Percentiles rank a stretch among this genome's conserved stretches.
phyloP scores from a whole-genome alignment of 2,329 filamentous ascomycete species.

The Colletotrichum camelliae region DNA sequence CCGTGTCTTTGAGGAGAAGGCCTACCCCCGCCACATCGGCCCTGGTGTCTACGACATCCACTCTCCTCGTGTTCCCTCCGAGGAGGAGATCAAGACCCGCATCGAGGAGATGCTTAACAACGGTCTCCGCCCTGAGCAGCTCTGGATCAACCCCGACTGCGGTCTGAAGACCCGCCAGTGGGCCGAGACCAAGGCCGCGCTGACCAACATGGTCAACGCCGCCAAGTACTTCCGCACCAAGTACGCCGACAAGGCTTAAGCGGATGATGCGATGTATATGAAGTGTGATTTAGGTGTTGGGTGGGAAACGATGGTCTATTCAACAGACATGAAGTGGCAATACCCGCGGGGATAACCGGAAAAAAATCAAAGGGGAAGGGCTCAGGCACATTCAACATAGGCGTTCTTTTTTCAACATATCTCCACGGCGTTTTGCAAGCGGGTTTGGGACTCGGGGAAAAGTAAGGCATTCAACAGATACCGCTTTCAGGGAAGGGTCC shows the following conservation, averaged over 20 bases:
- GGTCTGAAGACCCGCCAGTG: slow-evolving; percentile 99
- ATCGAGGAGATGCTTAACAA: slow-evolving; percentile 98
- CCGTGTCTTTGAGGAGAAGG: slow-evolving; percentile 96
- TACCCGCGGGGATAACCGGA: slow-evolving; percentile 24
- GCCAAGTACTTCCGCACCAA: slow-evolving; percentile 96
- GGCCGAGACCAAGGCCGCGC: slow-evolving; percentile 96
- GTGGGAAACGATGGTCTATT: slow-evolving; percentile 23
- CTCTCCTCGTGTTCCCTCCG: slow-evolving; percentile 94
- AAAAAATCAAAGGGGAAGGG: slow-evolving; percentile 20
- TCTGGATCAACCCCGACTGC: slow-evolving; percentile 99
- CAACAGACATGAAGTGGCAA: slow-evolving; percentile 24
- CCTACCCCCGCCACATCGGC: slow-evolving; percentile 97
- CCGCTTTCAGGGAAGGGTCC: slow-evolving; percentile 22
- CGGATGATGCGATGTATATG: slow-evolving; percentile 9
- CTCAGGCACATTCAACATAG: slow-evolving; percentile 25
- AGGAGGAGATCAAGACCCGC: slow-evolving; percentile 98
- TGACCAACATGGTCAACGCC: slow-evolving; percentile 97
- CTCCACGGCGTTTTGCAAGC: slow-evolving; percentile 25
- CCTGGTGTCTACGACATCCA: slow-evolving; percentile 99
- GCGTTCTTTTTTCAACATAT: slow-evolving; percentile 27
- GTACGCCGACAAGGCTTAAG: slow-evolving; percentile 57
- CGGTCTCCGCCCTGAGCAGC: slow-evolving; percentile 91
- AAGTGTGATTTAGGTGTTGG: slow-evolving; percentile 23
- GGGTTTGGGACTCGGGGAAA: slow-evolving; percentile 23
- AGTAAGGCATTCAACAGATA: slow-evolving; percentile 26